Conservation (phyloP, 2,329 filamentous ascomycete species). For the Pestalotiopsis fici region DNA sequence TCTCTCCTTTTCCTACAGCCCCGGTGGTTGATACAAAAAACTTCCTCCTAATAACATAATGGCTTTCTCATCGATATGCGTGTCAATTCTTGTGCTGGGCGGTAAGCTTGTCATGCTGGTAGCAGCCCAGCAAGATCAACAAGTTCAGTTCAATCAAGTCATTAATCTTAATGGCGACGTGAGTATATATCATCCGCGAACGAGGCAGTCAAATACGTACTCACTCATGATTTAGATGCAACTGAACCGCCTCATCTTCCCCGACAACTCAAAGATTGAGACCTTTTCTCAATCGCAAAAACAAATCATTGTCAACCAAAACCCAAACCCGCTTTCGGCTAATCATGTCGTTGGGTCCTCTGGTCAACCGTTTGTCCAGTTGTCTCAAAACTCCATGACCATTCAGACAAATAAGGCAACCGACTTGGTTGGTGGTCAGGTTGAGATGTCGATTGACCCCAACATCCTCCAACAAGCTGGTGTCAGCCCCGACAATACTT, state of each 20-base stretch:
- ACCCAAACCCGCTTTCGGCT: constrained; percentile 18
- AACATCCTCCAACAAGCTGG: constrained; percentile 16
- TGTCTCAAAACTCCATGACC: constrained; percentile 20
- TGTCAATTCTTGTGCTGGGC: background rate
- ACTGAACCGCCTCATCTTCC: constrained; percentile 18
- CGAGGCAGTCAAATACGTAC: background rate
- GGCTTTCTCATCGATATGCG: constrained; percentile 12
- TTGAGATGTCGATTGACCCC: constrained; percentile 21
- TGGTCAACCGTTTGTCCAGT: constrained; percentile 21
- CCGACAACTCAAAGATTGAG: constrained; percentile 22
- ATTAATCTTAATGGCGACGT: constrained; percentile 22
- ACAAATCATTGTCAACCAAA: constrained; percentile 22
- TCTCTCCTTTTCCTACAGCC: constrained; percentile 1
- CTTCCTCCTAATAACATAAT: constrained; percentile 18
- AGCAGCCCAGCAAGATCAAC: constrained; percentile 14
- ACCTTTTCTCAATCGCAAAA: constrained; percentile 21
- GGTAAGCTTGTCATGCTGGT: constrained; percentile 9
- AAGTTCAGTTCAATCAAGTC: constrained; percentile 20
- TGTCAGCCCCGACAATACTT: constrained; percentile 20
- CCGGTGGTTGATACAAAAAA: background rate
- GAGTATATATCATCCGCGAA: constrained; percentile 9
- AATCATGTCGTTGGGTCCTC: constrained; percentile 21
- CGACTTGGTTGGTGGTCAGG: constrained; percentile 20
- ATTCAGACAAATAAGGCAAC: constrained; percentile 21
- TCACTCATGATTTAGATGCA: constrained; percentile 13